A percentile compares a stretch with the other conserved stretches of the same genome.
Conservation (phyloP, 306 rosid species). For the Comarum palustre region DNA sequence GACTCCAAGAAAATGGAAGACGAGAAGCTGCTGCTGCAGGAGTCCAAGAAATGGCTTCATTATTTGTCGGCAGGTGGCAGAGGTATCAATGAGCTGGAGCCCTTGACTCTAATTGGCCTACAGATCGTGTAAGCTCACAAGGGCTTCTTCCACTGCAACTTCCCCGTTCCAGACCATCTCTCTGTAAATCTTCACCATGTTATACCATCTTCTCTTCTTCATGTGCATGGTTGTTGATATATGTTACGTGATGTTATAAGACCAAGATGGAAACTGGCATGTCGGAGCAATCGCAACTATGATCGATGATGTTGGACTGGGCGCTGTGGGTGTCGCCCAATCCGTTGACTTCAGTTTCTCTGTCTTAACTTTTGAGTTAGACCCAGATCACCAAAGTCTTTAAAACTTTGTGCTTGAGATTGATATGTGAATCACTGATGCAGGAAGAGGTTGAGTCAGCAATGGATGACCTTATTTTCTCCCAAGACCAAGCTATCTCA, state of each 20-base stretch:
- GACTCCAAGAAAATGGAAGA: background rate
- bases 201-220: too few species aligned
- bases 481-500: background rate
- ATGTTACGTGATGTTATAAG: too few species aligned
- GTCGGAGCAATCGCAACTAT: conserved; percentile 47
- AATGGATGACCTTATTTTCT: conserved; percentile 29
- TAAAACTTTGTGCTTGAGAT: background rate
- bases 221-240: too few species aligned
- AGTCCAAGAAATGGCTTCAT: background rate
- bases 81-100: conserved; percentile 13
- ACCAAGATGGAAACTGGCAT: conserved; percentile 48
- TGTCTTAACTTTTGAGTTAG: background rate
- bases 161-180: conserved; percentile 16
- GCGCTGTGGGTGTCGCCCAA: too few species aligned
- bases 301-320: conserved; percentile 30
- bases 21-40: background rate
- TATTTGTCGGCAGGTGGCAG: conserved; percentile 12
- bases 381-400: background rate
- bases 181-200: too few species aligned
- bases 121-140: conserved; percentile 12
- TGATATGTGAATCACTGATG: background rate
- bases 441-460: conserved; percentile 48
- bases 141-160: conserved; percentile 22
- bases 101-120: conserved; percentile 15
- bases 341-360: conserved; percentile 26